A percentile compares a stretch with the other conserved stretches of the same genome.
phyloP scores from a whole-genome alignment of 78 protist genomes.

The Dictyostelium citrinum region DNA sequence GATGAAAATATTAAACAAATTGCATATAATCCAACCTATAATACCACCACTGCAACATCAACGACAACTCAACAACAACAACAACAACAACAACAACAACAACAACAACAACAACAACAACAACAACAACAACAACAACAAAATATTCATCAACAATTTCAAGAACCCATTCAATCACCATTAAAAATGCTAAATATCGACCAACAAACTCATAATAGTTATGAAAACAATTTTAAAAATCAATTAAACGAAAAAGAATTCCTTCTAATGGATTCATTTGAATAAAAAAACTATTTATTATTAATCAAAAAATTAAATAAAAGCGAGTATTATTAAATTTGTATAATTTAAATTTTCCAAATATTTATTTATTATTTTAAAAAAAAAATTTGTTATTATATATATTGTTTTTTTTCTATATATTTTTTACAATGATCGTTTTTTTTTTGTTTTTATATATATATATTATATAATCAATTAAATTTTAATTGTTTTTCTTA shows the following conservation, averaged over 20 bases:
- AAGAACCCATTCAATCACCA: background rate
- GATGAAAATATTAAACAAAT: background rate
- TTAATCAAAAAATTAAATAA: background rate
- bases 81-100: background rate
- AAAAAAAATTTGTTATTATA: background rate
- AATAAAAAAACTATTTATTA: background rate
- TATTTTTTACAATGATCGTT: background rate
- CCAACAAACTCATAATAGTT: background rate
- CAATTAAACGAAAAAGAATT: background rate
- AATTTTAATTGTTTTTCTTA: background rate
- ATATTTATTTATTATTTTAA: background rate
- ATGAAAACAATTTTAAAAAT: background rate
- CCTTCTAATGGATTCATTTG: background rate
- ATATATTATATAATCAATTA: background rate
- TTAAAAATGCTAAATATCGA: background rate
- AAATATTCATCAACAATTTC: background rate
- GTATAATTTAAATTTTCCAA: background rate
- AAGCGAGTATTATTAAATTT: background rate
- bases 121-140: background rate
- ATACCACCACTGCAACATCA: background rate
- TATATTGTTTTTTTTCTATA: background rate
- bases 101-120: background rate
- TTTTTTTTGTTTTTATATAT: background rate
- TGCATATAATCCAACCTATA: background rate
- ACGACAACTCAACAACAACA: background rate